phyloP scores from a whole-genome alignment of 257 asterid genomes.

The Petunia axillaris region DNA sequence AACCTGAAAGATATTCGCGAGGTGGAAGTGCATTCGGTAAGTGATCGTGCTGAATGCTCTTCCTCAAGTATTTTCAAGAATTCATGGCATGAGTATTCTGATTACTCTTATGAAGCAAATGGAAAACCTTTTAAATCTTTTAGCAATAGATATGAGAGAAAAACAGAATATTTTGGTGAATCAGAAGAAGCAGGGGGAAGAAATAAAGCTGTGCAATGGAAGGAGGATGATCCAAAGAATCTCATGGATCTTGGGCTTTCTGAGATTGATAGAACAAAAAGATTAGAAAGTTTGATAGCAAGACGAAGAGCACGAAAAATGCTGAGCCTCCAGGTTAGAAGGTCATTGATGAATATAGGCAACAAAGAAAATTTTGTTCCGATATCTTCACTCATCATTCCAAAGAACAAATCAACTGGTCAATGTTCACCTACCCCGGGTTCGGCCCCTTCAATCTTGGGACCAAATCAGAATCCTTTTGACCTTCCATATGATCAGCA shows the following conservation, averaged over 20 bases:
- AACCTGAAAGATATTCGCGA: constrained; percentile 58
- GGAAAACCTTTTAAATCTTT: constrained; percentile 12
- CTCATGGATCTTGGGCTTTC: constrained; percentile 62
- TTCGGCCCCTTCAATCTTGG: constrained; percentile 79
- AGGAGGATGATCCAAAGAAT: constrained; percentile 51
- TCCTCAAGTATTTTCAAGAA: constrained; percentile 19
- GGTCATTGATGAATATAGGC: constrained; percentile 51
- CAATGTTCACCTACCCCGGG: constrained; percentile 67
- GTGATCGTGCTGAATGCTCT: constrained; percentile 24
- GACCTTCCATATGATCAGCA: constrained; percentile 93
- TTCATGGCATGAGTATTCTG: constrained; percentile 14
- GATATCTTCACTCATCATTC: constrained; percentile 48
- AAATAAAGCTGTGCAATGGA: constrained; percentile 42
- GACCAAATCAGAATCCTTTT: constrained; percentile 75
- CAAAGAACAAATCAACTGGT: constrained; percentile 34
- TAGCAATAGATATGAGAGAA: constrained; percentile 23
- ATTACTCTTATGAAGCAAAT: constrained; percentile 11
- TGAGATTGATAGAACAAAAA: constrained; percentile 67
- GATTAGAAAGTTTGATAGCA: constrained; percentile 92
- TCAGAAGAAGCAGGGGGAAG: constrained; percentile 36
- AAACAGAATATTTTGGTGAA: constrained; percentile 34
- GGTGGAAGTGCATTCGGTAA: constrained; percentile 43
- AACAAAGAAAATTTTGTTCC: constrained; percentile 35
- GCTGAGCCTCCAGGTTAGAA: constrained; percentile 50
- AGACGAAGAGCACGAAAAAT: constrained; percentile 70